Base-by-base conservation (phyloP, 2,329 filamentous ascomycete genomes). In the Colletotrichum theobromicola region DNA sequence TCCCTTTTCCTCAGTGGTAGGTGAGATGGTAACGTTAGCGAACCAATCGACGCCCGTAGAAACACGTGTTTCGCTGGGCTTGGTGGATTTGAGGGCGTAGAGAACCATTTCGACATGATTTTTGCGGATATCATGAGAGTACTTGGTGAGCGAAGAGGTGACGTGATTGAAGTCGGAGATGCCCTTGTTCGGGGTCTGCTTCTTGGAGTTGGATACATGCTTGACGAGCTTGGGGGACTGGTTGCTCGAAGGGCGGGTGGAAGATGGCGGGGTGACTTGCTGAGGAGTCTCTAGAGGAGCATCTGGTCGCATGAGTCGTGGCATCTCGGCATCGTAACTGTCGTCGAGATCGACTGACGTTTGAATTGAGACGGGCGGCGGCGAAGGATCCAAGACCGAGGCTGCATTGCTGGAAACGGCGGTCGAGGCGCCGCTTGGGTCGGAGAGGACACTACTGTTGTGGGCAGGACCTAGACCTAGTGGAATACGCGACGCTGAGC, bases 11-110 rank as follows among this genome's bases (percentile, higher is more conserved):
- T 84, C 82, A 4, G 64, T 67, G 5, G 68, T 70, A 18, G 83
- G 79, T 1, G 81, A 80, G 1, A 85, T 80, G 18, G 81, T 83
- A 75, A 90, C 80, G 57, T 82, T 81, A 4, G 86, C 85, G 77
- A 91, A 90, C 74, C 86, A 84, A 71, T 90, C 88, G 10, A 82
- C 79, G 58, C 86, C 85, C 66, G 84, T 84, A 28, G 83, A 78
- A 71, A 87, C 81, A 34, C 83, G 84, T 30, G 82, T 84, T 67
- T 85, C 82, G 7, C 81, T 81, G 2, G 83, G 82, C 57, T 84
- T 84, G 68, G 87, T 87, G 15, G 86, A 84, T 72, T 87, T 84
- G 37, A 90, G 83, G 35, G 85, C 82, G 69, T 87, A 85, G 7
- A 87, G 81, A 4, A 85, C 84, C 18, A 89, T 83, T 28, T 82